phyloP scores from a whole-genome alignment of 2,329 filamentous ascomycete genomes.

The Neurospora sp. region DNA sequence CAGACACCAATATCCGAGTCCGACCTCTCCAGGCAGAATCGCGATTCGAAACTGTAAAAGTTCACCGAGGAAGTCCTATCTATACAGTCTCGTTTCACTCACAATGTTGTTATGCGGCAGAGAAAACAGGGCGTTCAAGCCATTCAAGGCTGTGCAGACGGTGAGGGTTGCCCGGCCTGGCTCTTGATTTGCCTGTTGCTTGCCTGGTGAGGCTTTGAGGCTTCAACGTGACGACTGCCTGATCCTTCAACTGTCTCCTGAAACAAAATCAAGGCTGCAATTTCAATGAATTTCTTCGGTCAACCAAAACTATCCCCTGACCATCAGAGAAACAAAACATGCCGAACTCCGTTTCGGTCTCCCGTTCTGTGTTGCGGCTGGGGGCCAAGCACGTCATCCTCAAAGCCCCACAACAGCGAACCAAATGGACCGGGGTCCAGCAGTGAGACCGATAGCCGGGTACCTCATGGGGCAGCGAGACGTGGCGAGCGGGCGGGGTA shows the following conservation, averaged over 20 bases:
- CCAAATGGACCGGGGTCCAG: background rate
- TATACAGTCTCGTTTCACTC: background rate
- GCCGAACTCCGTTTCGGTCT: background rate
- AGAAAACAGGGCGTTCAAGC: background rate
- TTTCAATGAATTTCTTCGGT: background rate
- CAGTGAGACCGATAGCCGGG: background rate
- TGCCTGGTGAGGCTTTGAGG: background rate
- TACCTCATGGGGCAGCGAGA: background rate
- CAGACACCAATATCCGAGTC: background rate
- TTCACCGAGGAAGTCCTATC: background rate
- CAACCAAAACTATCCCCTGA: background rate
- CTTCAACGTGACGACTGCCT: background rate
- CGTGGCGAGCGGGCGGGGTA: background rate
- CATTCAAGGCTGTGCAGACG: background rate
- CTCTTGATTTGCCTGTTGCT: background rate
- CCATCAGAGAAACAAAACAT: background rate
- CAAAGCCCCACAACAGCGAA: conserved; percentile 4
- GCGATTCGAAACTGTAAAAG: background rate
- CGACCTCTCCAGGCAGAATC: background rate
- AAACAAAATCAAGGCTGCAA: background rate
- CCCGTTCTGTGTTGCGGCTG: background rate
- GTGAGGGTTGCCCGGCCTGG: background rate
- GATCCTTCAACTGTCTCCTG: background rate
- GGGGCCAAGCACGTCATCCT: conserved; percentile 13
- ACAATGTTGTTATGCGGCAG: background rate